These are phyloP conservation scores for Fomitopsis betulina DNA, from an alignment of 1,284 basidiomycete genomes.

Conservation along the genomic window DNA sequence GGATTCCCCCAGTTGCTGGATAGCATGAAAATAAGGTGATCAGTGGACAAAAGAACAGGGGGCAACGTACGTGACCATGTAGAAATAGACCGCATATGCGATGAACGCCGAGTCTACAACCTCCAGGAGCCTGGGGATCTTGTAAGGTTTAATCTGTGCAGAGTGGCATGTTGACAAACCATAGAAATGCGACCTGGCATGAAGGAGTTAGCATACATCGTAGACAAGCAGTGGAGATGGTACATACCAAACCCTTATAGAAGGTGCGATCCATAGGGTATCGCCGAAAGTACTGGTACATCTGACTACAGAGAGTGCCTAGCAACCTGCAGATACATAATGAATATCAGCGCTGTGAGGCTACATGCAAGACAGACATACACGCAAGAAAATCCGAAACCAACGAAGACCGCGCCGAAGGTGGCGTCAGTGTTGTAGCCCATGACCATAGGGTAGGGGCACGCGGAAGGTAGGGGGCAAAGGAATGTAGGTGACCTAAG, in stretches of 20 bases:
- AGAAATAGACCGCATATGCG: conserved; percentile 54
- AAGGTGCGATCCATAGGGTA: conserved; percentile 48
- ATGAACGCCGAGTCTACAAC: conserved; percentile 50
- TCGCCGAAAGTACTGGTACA: conserved; percentile 47
- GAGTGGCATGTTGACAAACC: neutral
- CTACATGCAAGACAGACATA: conserved; percentile 8
- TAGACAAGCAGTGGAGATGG: neutral
- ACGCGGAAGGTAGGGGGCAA: neutral
- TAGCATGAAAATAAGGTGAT: neutral
- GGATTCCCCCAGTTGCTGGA: conserved; percentile 46
- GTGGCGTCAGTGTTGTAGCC: conserved; percentile 40
- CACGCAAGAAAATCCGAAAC: conserved; percentile 49
- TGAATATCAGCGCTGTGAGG: neutral
- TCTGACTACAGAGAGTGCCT: conserved; percentile 50
- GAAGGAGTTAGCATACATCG: neutral
- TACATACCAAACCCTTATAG: conserved; percentile 54
- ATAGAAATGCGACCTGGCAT: neutral
- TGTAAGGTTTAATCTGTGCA: conserved; percentile 1
- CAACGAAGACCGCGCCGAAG: conserved; percentile 53
- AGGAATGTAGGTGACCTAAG: conserved; percentile 2
- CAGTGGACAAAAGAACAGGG: neutral
- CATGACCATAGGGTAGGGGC: conserved; percentile 6
- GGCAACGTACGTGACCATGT: conserved; percentile 25
- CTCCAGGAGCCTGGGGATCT: conserved; percentile 42
- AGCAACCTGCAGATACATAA: conserved; percentile 28